Conservation (phyloP, 1,284 basidiomycete genomes). For the Malassezia restricta region DNA sequence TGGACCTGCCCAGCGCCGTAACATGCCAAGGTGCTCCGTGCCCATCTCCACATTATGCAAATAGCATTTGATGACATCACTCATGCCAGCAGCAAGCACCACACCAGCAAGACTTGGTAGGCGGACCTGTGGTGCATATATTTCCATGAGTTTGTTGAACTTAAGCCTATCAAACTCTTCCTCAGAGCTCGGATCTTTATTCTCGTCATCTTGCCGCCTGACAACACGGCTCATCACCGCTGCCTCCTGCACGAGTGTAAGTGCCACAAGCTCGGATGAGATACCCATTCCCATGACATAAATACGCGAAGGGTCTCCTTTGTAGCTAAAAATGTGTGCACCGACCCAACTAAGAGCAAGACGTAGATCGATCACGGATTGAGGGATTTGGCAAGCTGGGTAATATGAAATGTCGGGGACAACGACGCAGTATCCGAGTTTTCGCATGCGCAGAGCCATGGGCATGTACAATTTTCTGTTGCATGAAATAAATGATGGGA, state of each 20-base stretch:
- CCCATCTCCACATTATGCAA: slow-evolving; percentile 42
- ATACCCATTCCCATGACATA: slow-evolving; percentile 46
- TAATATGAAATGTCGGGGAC: slow-evolving; percentile 46
- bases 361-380: slow-evolving; percentile 43
- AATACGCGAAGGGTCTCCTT: slow-evolving; percentile 44
- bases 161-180: not conserved
- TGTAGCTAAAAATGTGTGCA: slow-evolving; percentile 37
- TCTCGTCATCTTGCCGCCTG: not conserved
- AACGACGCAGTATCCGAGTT: slow-evolving; percentile 47
- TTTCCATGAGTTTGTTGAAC: slow-evolving; percentile 16
- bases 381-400: slow-evolving; percentile 37
- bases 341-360: slow-evolving; percentile 45
- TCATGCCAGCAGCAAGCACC: slow-evolving; percentile 46
- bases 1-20: slow-evolving; percentile 45
- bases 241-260: slow-evolving; percentile 47
- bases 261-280: slow-evolving; percentile 45
- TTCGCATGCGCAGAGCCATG: slow-evolving; percentile 42
- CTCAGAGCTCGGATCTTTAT: not conserved
- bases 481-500: slow-evolving; percentile 24
- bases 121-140: slow-evolving; percentile 45
- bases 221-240: slow-evolving; percentile 35
- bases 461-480: slow-evolving; percentile 37
- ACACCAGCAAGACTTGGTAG: slow-evolving; percentile 45
- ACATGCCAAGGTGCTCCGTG: slow-evolving; percentile 46
- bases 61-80: slow-evolving; percentile 48